Evolutionary conservation across 768 basidiomycete genomes (phyloP).

Genomic region (Amanita pseudoporphyria): DNA sequence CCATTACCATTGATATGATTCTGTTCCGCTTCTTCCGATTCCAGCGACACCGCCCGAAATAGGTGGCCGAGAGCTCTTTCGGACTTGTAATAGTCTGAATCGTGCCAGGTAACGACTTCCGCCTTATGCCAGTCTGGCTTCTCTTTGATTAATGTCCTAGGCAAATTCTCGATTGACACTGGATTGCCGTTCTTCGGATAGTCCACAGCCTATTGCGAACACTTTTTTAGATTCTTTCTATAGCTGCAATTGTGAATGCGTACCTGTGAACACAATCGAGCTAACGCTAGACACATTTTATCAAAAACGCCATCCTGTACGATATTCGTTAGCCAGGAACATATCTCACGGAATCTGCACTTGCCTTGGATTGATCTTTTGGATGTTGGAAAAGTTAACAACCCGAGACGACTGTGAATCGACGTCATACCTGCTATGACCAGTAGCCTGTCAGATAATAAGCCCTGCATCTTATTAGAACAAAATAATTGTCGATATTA

Average conservation of each 20-base stretch:
- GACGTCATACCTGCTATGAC: slow-evolving; percentile 51
- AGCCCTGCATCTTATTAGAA: slow-evolving; percentile 34
- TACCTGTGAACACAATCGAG: slow-evolving; percentile 49
- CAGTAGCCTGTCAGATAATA: slow-evolving; percentile 59
- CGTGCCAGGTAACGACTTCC: slow-evolving; percentile 41
- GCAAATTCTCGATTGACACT: slow-evolving; percentile 45
- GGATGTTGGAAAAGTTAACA: slow-evolving; percentile 1
- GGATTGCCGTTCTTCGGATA: slow-evolving; percentile 72
- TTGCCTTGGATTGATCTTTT: slow-evolving; percentile 64
- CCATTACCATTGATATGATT: slow-evolving; percentile 11
- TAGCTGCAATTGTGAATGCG: neutral
- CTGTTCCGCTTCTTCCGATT: slow-evolving; percentile 19
- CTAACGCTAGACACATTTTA: slow-evolving; percentile 43
- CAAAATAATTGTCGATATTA: neutral
- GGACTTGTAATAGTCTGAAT: slow-evolving; percentile 65
- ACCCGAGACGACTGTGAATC: neutral
- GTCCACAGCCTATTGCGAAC: slow-evolving; percentile 49
- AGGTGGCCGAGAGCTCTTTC: slow-evolving; percentile 61
- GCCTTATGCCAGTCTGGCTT: slow-evolving; percentile 77
- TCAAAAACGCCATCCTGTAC: slow-evolving; percentile 54
- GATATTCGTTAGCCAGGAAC: neutral
- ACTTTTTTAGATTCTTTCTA: neutral
- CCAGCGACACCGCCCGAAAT: slow-evolving; percentile 51
- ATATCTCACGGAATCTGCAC: neutral
- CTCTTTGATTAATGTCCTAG: slow-evolving; percentile 46